Conservation (phyloP, 768 basidiomycete genomes). For the Suillus placidus region DNA sequence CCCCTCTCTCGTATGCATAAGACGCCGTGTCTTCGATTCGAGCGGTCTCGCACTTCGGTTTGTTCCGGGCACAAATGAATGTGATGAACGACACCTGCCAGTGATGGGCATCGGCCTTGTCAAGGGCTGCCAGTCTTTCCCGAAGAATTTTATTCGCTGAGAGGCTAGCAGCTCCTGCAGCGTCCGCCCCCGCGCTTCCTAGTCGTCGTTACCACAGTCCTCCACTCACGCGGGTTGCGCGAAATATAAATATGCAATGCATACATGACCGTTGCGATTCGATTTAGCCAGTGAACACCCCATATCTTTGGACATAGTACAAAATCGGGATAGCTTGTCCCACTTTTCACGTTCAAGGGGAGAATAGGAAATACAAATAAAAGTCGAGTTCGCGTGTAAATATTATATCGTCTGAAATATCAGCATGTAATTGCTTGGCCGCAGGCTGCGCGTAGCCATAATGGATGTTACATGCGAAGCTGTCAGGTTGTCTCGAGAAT, state of each 20-base stretch:
- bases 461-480: neutral
- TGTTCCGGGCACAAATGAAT: neutral
- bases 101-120: neutral
- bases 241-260: too few relatives aligned
- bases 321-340: neutral
- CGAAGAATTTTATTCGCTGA: neutral
- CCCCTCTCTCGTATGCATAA: neutral
- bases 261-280: too few relatives aligned
- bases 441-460: neutral
- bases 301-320: neutral
- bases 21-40: neutral
- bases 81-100: neutral
- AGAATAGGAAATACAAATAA: neutral
- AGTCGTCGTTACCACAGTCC: neutral
- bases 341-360: neutral
- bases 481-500: neutral
- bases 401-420: neutral
- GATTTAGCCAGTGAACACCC: neutral
- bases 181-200: neutral
- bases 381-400: neutral
- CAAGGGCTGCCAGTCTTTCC: neutral
- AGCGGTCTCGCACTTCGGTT: neutral
- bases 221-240: neutral
- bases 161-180: constrained; percentile 4
- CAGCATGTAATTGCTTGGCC: neutral